Conservation (phyloP, 2,329 filamentous ascomycete species). For the Westerdykella aurantiaca region DNA sequence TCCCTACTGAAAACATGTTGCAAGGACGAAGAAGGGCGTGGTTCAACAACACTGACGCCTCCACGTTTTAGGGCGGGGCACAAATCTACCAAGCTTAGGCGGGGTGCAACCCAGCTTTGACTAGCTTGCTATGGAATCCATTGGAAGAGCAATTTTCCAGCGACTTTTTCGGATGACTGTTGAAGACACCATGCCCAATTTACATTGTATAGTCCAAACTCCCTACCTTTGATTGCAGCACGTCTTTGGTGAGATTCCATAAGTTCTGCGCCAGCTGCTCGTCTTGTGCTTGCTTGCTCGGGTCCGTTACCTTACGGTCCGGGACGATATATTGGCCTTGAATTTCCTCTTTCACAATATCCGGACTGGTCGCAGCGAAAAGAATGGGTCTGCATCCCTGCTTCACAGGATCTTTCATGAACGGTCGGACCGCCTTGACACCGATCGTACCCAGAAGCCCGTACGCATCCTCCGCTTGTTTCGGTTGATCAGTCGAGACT, state of each 20-base stretch:
- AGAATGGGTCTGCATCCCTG: constrained; percentile 45
- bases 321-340: constrained; percentile 47
- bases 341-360: constrained; percentile 41
- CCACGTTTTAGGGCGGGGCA: neutral
- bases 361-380: constrained; percentile 45
- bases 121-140: too few species aligned
- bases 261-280: constrained; percentile 41
- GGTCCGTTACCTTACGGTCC: constrained; percentile 44
- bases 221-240: constrained; percentile 41
- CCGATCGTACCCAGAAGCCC: constrained; percentile 44
- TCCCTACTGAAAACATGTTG: neutral
- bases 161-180: too few species aligned
- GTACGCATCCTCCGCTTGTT: constrained; percentile 48
- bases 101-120: too few species aligned
- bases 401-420: constrained; percentile 48
- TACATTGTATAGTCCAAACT: constrained; percentile 26
- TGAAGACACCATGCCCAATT: constrained; percentile 1
- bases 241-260: constrained; percentile 43
- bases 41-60: too few species aligned
- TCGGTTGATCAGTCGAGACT: constrained; percentile 44
- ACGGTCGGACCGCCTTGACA: constrained; percentile 40
- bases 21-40: neutral
- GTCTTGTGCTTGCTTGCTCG: constrained; percentile 40
- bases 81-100: neutral
- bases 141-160: too few species aligned